Percentiles rank a stretch among this genome's conserved stretches.
These are phyloP conservation scores for Otatea glauca DNA, from an alignment of 176 grass and related monocot genomes.

Conservation along the genomic window DNA sequence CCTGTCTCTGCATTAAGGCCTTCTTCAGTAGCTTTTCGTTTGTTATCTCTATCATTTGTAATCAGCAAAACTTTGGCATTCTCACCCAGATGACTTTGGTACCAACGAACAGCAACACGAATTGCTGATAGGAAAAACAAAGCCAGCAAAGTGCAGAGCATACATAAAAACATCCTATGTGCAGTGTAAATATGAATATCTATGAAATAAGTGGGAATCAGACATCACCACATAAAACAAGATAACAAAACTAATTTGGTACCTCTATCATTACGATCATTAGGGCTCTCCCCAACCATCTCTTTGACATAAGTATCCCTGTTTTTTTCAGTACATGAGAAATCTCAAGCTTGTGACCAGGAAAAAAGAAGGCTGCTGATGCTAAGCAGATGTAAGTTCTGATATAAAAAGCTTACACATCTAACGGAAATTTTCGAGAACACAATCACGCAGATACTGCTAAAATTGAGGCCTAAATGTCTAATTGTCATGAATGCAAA, in stretches of 20 bases:
- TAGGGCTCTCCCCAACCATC: slow-evolving; percentile 92
- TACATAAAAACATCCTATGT: neutral
- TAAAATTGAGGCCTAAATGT: neutral
- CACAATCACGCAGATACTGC: neutral
- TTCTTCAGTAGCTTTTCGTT: slow-evolving; percentile 83
- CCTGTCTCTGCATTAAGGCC: slow-evolving; percentile 83
- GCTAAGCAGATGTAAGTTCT: neutral
- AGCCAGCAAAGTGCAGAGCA: slow-evolving; percentile 16
- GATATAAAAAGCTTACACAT: slow-evolving; percentile 36
- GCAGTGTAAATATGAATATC: neutral
- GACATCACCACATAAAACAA: neutral
- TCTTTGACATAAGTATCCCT: slow-evolving; percentile 98
- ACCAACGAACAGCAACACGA: slow-evolving; percentile 92
- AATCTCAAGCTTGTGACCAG: slow-evolving; percentile 18
- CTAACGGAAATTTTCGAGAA: neutral
- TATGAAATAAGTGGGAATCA: slow-evolving; percentile 11
- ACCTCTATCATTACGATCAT: slow-evolving; percentile 99
- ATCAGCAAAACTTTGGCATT: slow-evolving; percentile 70
- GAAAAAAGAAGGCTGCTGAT: neutral
- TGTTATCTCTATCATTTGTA: slow-evolving; percentile 95
- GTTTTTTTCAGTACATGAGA: slow-evolving; percentile 39
- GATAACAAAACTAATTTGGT: slow-evolving; percentile 1
- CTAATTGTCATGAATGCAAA: neutral
- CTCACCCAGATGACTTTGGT: slow-evolving; percentile 86
- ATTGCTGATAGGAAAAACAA: slow-evolving; percentile 63